Evolutionary conservation across 2,329 filamentous ascomycete genomes (phyloP), one percentile per base, ranked within the genome.

Genomic region (Xylogone sp.): DNA sequence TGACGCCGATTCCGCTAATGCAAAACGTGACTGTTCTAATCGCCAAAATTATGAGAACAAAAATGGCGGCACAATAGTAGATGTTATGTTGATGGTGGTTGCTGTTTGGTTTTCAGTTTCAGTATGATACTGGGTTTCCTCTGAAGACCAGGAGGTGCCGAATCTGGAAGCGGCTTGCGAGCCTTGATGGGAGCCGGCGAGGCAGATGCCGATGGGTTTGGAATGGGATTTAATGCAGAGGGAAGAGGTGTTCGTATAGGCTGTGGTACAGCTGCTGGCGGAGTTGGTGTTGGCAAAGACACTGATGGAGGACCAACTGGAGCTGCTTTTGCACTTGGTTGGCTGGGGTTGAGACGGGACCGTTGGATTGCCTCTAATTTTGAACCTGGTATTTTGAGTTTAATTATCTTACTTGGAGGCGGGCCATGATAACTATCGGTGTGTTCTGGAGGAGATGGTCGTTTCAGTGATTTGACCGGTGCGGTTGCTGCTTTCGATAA

Each of bases 281-380:
- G n/a, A 39, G 13, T 16, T 39, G 8, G 10, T 48, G 50, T 34
- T 31, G 52, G n/a, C 39, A 31, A 43, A 21, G 24, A n/a, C 48
- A 50, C 29, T 47, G 50, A n/a, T 46, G 51, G 7, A 10, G 50
- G 39, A n/a, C n/a, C 19, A 34, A 21, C n/a, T n/a, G n/a, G n/a
- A n/a, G n/a, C n/a, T 18, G 46, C 31, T 27, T 16, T 39, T 18
- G 34, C 34, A 39, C 34, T 39, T 18, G 10, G 34, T 18, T 7
- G 34, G 8, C 6, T 39, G 13, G 60, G 60, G 19, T 59, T 59
- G 13, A 58, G 60, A 21, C 58, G 50, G 5, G 22, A 31, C 8
- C 52, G 49, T 31, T 56, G 27, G 46, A 66, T 65, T 16, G 52
- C 24, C 19, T 48, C 42, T 3, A 62, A 34, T 43, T 57, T 62